These are phyloP conservation scores for Crithidia thermophila DNA, from an alignment of 208 protist genomes.

Conservation along the genomic window DNA sequence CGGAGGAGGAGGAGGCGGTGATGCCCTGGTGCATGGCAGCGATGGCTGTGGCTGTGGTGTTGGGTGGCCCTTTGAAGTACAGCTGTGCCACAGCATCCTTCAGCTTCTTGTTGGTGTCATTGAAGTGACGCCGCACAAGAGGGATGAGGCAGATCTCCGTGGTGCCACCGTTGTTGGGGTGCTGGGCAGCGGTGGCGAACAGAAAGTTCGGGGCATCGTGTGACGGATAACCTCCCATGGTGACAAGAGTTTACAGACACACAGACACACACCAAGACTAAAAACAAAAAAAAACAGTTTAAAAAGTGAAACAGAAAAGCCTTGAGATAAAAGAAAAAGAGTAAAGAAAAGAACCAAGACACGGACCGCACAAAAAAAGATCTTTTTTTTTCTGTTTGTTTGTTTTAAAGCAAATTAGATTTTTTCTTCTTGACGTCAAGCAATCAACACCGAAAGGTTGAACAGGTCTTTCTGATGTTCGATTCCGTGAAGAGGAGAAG, in stretches of 20 bases:
- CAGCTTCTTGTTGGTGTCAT: conserved; percentile 68
- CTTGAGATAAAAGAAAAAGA: conserved; percentile 11
- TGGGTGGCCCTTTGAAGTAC: conserved; percentile 50
- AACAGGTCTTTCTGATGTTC: too few species aligned
- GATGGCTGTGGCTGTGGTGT: conserved; percentile 34
- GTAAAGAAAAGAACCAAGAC: conserved; percentile 14
- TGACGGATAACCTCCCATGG: conserved; percentile 88
- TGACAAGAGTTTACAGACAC: conserved; percentile 9
- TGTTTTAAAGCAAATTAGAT: neutral
- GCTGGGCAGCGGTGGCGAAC: conserved; percentile 77
- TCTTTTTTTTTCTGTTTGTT: neutral
- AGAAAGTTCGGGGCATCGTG: conserved; percentile 80
- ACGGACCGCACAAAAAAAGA: conserved; percentile 16
- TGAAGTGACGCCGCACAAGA: conserved; percentile 84
- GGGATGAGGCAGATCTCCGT: conserved; percentile 84
- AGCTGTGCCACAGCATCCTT: conserved; percentile 61
- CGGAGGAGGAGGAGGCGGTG: neutral
- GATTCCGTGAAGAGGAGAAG: conserved; percentile 16
- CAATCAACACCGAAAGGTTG: too few species aligned
- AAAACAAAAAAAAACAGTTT: conserved; percentile 4
- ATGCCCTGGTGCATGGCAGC: conserved; percentile 27
- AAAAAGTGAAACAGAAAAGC: conserved; percentile 1
- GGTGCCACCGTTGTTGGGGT: conserved; percentile 37
- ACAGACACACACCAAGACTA: conserved; percentile 1
- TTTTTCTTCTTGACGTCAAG: neutral